phyloP scores from a whole-genome alignment of 257 asterid genomes.

The Solanum chiquidenum region DNA sequence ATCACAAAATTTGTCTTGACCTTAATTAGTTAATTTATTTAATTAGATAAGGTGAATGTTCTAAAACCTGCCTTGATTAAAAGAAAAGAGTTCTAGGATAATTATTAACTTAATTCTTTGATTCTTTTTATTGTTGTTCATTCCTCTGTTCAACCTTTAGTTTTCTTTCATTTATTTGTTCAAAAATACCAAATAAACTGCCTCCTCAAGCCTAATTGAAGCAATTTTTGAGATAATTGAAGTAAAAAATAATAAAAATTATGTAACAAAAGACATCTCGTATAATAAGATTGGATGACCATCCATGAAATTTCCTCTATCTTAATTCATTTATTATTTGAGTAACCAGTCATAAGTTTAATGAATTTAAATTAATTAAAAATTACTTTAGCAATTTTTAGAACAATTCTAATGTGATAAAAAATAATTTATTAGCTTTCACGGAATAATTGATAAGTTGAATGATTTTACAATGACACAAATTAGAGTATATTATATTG shows the following conservation, averaged over 20 bases:
- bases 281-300: not conserved
- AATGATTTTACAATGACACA: not conserved
- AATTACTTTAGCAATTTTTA: not conserved
- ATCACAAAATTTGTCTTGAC: no score
- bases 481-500: not conserved
- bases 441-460: not conserved
- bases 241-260: not conserved
- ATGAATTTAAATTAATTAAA: not conserved
- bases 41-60: not conserved
- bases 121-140: not conserved
- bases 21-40: no score
- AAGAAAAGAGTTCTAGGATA: not conserved
- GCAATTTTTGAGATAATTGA: not conserved
- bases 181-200: not conserved
- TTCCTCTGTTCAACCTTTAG: not conserved
- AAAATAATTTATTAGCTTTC: not conserved
- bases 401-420: not conserved
- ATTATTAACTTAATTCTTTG: no score
- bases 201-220: not conserved
- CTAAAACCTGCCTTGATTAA: no score
- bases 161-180: not conserved
- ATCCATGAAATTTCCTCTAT: not conserved
- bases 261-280: not conserved
- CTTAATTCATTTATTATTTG: not conserved
- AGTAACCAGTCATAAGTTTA: no score